Base-by-base conservation (phyloP, 805 yeast species). In the Saccharomycopsis guyanensis region DNA sequence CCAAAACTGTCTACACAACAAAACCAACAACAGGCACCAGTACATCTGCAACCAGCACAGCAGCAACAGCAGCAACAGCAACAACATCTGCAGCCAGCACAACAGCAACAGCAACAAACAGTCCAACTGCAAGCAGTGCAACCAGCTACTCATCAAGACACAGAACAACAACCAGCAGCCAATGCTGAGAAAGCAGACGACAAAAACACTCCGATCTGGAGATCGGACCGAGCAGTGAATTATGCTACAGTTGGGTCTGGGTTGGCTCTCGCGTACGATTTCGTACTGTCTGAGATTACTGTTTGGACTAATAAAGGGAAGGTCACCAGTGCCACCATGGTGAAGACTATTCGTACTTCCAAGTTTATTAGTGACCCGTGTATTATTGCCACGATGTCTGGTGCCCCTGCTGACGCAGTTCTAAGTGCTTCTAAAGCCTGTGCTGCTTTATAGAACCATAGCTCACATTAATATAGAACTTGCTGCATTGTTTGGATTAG, bases 281-380 rank as follows among this genome's bases (percentile, higher is more conserved):
- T 43, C 18, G 34, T 24, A 13, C 12, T 10, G 7, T 40, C 23
- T 19, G 46, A 43, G 18, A n/a, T 43, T 4, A 15, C 7, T 10
- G 7, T 23, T 12, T 22, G 19, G 16, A 25, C 37, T 15, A 22
- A 25, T 6, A 29, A 29, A 7, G 47, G 46, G 15, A 23, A 19
- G 24, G 12, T 27, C 10, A 13, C 20, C 8, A 23, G 16, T 12
- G 24, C 22, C 13, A 23, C 49, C 6, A 6, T 18, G 32, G 38
- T 43, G 12, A 43, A 39, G 31, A 41, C 49, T 12, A 20, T 43
- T 13, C 27, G 24, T 6, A 43, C 47, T 15, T 42, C 48, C 10
- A 23, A 16, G 46, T 43, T 22, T 40, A 37, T 43, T 20, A 40
- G 32, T 23, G 45, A 43, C 41, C 46, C 47, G 16, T 43, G 47